Evolutionary conservation across 1,284 basidiomycete species (phyloP).

Genomic region (Papiliotrema laurentii): DNA sequence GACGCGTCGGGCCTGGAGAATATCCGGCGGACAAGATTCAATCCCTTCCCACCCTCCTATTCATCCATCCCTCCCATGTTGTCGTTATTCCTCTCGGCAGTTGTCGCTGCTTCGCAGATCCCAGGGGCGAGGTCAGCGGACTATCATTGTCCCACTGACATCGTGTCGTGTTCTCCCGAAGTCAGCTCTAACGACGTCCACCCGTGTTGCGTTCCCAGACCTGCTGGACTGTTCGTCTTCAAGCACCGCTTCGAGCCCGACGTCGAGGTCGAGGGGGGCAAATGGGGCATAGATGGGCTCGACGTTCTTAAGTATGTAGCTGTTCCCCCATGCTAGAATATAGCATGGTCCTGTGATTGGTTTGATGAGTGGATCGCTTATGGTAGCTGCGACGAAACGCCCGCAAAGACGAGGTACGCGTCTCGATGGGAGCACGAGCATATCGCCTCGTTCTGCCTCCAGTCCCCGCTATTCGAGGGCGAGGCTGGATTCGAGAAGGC

Average conservation of each 20-base stretch:
- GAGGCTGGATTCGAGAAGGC: conserved; percentile 26
- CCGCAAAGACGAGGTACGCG: conserved; percentile 10
- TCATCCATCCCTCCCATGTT: background rate
- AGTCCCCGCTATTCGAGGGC: conserved; percentile 23
- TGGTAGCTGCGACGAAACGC: conserved; percentile 16
- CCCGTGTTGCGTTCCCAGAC: conserved; percentile 36
- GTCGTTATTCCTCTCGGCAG: background rate
- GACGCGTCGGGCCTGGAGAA: no score
- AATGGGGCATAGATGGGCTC: conserved; percentile 44
- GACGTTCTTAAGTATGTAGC: conserved; percentile 39
- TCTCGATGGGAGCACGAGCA: conserved; percentile 36
- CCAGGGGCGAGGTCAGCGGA: no score
- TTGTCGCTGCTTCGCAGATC: background rate
- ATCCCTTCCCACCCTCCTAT: no score
- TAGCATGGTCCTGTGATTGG: no score
- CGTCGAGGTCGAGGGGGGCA: conserved; percentile 33
- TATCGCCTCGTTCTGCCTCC: conserved; percentile 36
- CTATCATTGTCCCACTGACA: background rate
- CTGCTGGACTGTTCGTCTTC: conserved; percentile 42
- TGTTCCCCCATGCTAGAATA: background rate
- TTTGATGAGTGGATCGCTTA: background rate
- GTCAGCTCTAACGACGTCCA: conserved; percentile 14
- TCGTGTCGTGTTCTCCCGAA: conserved; percentile 24
- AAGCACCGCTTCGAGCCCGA: conserved; percentile 44
- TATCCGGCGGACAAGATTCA: no score